Evolutionary conservation across 2,329 filamentous ascomycete species (phyloP).

Genomic region (Claviceps spartinae): DNA sequence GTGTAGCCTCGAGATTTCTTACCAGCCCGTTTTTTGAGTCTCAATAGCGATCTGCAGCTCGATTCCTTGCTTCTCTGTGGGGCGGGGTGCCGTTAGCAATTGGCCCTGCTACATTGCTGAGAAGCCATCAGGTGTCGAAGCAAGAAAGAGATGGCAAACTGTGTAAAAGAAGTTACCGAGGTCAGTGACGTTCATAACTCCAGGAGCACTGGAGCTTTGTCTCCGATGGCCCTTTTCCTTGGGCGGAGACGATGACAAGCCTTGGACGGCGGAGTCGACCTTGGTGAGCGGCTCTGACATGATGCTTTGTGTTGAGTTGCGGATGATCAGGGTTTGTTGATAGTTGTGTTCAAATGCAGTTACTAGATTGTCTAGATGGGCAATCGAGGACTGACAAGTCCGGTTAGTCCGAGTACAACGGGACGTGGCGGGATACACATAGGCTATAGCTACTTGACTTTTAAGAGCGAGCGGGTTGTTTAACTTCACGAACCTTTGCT

Average conservation of each 20-base stretch:
- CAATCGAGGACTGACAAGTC: neutral
- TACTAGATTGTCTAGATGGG: neutral
- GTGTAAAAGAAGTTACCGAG: constrained; percentile 49
- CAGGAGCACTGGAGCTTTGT: constrained; percentile 57
- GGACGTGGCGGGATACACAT: neutral
- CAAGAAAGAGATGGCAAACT: neutral
- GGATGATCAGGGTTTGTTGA: neutral
- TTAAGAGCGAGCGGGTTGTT: neutral
- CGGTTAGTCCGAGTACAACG: neutral
- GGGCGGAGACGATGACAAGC: constrained; percentile 53
- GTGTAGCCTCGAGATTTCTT: constrained; percentile 22
- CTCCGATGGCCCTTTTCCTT: constrained; percentile 56
- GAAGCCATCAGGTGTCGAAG: neutral
- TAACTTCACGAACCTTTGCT: constrained; percentile 5
- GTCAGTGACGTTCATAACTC: constrained; percentile 64
- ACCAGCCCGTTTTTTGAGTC: constrained; percentile 84
- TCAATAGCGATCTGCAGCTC: constrained; percentile 63
- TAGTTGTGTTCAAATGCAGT: too few species aligned
- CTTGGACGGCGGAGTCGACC: constrained; percentile 83
- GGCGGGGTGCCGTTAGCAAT: neutral
- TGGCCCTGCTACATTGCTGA: neutral
- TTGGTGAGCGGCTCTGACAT: constrained; percentile 55
- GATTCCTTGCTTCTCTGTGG: constrained; percentile 56
- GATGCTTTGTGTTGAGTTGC: constrained; percentile 8
- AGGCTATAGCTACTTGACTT: neutral